A percentile compares a stretch with the other conserved stretches of the same genome.
Evolutionary conservation across 306 rosid species (phyloP).

Genomic region (Hippophae tibetana): DNA sequence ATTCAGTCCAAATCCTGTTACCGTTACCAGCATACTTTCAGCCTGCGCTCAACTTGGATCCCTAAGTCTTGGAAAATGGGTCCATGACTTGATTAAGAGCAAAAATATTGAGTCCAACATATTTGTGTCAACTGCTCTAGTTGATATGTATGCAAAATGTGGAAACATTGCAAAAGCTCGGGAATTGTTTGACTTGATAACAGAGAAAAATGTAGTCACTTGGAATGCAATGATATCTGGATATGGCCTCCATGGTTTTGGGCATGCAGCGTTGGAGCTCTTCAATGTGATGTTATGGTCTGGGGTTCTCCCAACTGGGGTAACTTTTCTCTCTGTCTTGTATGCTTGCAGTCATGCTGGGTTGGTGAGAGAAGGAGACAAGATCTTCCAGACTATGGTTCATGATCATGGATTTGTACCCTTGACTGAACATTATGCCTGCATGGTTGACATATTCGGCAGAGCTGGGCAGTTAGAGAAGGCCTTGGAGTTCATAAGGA

Average conservation of each 20-base stretch:
- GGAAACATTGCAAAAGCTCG: slow-evolving; percentile 70
- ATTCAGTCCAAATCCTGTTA: slow-evolving; percentile 60
- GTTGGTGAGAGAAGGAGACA: slow-evolving; percentile 69
- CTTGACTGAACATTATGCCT: slow-evolving; percentile 76
- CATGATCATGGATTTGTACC: slow-evolving; percentile 55
- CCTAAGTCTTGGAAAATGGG: slow-evolving; percentile 75
- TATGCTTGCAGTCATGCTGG: slow-evolving; percentile 98
- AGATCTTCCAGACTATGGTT: slow-evolving; percentile 64
- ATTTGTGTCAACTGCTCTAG: slow-evolving; percentile 68
- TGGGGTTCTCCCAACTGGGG: slow-evolving; percentile 47
- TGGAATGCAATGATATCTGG: slow-evolving; percentile 96
- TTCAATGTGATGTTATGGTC: slow-evolving; percentile 56
- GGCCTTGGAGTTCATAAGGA: slow-evolving; percentile 66
- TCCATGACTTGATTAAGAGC: slow-evolving; percentile 61
- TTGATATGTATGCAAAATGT: slow-evolving; percentile 95
- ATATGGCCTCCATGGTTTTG: slow-evolving; percentile 91
- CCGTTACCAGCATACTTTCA: slow-evolving; percentile 74
- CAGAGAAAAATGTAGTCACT: slow-evolving; percentile 68
- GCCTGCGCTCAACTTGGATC: slow-evolving; percentile 97
- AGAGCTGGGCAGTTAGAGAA: slow-evolving; percentile 68
- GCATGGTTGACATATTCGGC: slow-evolving; percentile 96
- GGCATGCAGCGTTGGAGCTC: slow-evolving; percentile 69
- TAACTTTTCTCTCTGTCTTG: slow-evolving; percentile 73
- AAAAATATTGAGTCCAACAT: slow-evolving; percentile 60
- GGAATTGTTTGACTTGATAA: slow-evolving; percentile 57